Conservation (phyloP, 2,329 filamentous ascomycete genomes). For the Mollisia scopiformis region DNA sequence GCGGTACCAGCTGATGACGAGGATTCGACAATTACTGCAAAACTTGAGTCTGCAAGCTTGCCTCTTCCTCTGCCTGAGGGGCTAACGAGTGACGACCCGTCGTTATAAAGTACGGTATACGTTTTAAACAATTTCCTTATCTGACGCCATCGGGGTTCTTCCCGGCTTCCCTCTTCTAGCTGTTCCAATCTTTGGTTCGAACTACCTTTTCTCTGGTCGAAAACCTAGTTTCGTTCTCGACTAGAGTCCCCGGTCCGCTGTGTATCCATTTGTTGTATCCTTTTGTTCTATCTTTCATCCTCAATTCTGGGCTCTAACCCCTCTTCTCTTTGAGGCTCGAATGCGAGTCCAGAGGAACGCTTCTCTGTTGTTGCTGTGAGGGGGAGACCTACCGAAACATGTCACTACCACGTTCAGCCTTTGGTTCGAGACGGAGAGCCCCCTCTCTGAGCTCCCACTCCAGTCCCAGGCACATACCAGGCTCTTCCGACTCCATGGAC, state of each 20-base stretch:
- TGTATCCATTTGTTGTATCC: not conserved
- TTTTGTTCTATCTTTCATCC: not conserved
- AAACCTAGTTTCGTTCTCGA: not conserved
- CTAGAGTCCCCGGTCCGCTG: not conserved
- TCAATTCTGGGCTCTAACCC: no score
- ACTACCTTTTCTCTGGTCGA: not conserved
- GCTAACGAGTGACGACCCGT: no score
- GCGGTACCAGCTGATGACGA: no score
- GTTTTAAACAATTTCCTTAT: not conserved
- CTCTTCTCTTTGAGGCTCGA: not conserved
- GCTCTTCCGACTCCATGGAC: constrained; percentile 24
- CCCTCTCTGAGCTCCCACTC: constrained; percentile 30
- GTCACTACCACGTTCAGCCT: constrained; percentile 26
- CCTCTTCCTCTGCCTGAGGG: not conserved
- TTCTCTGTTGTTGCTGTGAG: not conserved
- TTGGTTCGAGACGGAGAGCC: constrained; percentile 24
- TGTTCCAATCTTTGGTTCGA: not conserved
- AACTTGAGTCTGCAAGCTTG: not conserved
- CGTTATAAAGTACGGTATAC: not conserved
- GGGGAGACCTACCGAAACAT: constrained; percentile 17
- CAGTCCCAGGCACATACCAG: constrained; percentile 32
- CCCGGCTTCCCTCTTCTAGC: not conserved
- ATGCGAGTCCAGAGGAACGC: not conserved
- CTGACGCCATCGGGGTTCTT: not conserved
- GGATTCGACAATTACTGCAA: no score